phyloP scores from a whole-genome alignment of 495 filamentous ascomycete genomes.

The Sordaria brevicollis region DNA sequence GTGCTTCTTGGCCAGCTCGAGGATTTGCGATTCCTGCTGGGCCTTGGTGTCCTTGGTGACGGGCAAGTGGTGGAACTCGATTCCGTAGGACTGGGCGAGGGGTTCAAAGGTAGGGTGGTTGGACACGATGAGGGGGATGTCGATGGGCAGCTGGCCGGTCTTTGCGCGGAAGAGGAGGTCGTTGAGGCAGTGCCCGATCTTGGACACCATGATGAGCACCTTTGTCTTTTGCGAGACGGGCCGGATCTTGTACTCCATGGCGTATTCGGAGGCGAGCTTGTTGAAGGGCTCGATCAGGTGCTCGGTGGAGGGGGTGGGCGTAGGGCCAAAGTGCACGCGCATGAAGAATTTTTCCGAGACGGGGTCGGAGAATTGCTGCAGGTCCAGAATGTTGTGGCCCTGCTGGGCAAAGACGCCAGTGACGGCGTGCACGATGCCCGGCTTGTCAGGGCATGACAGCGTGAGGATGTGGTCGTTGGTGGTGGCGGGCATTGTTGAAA shows the following conservation, averaged over 20 bases:
- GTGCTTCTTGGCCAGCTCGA: conserved; percentile 52
- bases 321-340: conserved; percentile 59
- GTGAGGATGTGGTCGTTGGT: conserved; percentile 56
- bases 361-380: conserved; percentile 63
- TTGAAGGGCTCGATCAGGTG: conserved; percentile 42
- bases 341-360: conserved; percentile 63
- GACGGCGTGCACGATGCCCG: conserved; percentile 68
- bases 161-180: conserved; percentile 65
- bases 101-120: conserved; percentile 64
- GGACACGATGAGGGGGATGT: conserved; percentile 58
- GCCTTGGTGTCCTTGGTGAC: conserved; percentile 59
- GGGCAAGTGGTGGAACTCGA: conserved; percentile 64
- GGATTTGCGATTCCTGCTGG: conserved; percentile 52
- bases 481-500: conserved; percentile 15
- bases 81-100: conserved; percentile 57
- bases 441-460: conserved; percentile 62
- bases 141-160: conserved; percentile 54
- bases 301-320: conserved; percentile 23
- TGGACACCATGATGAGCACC: conserved; percentile 72
- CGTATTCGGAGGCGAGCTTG: conserved; percentile 43
- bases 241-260: conserved; percentile 53
- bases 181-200: conserved; percentile 72
- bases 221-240: conserved; percentile 51
- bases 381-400: conserved; percentile 62
- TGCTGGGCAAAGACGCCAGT: conserved; percentile 57